These are phyloP conservation scores for Tricharina praecox DNA, from an alignment of 495 filamentous ascomycete genomes.

Conservation along the genomic window DNA sequence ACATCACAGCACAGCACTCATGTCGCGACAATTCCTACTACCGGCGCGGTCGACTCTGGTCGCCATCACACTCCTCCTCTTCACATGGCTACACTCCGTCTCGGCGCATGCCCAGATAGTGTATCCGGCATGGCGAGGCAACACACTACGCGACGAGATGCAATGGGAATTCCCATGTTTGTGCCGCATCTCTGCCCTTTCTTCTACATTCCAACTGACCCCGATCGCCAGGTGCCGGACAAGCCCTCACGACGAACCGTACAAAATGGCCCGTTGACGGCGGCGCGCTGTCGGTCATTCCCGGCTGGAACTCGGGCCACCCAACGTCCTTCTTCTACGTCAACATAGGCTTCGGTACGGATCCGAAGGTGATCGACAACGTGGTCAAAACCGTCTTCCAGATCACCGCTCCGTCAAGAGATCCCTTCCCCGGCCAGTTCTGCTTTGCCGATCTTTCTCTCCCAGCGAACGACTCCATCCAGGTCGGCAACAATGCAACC, in stretches of 20 bases:
- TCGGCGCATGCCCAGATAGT: slow-evolving; percentile 75
- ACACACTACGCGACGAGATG: slow-evolving; percentile 87
- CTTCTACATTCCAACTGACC: slow-evolving; percentile 5
- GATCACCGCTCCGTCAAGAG: slow-evolving; percentile 64
- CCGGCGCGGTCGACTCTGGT: too few species aligned
- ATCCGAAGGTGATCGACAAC: slow-evolving; percentile 72
- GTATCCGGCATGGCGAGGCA: slow-evolving; percentile 87
- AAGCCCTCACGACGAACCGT: slow-evolving; percentile 60
- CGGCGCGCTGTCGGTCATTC: slow-evolving; percentile 74
- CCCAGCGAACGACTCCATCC: slow-evolving; percentile 52
- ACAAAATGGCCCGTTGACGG: slow-evolving; percentile 81
- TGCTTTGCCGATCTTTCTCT: slow-evolving; percentile 81
- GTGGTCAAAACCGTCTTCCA: slow-evolving; percentile 70
- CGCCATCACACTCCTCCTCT: slow-evolving; percentile 34
- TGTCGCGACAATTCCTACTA: too few species aligned
- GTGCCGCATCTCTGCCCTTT: not conserved
- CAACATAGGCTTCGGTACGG: slow-evolving; percentile 76
- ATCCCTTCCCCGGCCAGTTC: slow-evolving; percentile 68
- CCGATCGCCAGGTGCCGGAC: slow-evolving; percentile 55
- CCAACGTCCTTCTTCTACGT: slow-evolving; percentile 72
- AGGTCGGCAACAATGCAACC: slow-evolving; percentile 75
- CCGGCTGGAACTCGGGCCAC: slow-evolving; percentile 89
- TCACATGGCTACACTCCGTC: slow-evolving; percentile 31
- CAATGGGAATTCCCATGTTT: slow-evolving; percentile 97
- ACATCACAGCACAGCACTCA: too few species aligned